Evolutionary conservation across 257 asterid species (phyloP).

Genomic region (Solanum chilense): DNA sequence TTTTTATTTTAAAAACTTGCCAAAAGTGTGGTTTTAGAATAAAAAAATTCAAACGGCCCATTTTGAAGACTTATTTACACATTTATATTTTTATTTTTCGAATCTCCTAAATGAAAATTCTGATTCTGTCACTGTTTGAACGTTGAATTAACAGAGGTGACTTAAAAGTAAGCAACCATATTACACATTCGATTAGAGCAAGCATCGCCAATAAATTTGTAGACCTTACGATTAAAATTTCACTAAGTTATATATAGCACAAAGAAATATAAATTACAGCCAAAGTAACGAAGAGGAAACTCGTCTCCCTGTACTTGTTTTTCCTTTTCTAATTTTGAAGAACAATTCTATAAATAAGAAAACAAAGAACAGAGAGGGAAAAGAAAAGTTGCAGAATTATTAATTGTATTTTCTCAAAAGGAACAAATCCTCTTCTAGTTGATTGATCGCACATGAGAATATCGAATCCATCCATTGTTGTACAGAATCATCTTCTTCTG

Average conservation of each 20-base stretch:
- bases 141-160: too few species aligned
- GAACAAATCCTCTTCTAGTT: constrained; percentile 16
- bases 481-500: constrained; percentile 3
- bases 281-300: neutral
- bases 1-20: too few species aligned
- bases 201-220: neutral
- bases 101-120: too few species aligned
- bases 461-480: constrained; percentile 34
- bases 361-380: neutral
- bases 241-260: neutral
- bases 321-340: neutral
- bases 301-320: neutral
- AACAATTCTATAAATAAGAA: neutral
- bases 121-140: fast-evolving
- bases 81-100: too few species aligned
- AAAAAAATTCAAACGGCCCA: too few species aligned
- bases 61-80: too few species aligned
- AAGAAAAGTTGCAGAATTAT: neutral
- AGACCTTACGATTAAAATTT: neutral
- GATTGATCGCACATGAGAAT: constrained; percentile 32
- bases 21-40: too few species aligned
- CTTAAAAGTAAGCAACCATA: neutral
- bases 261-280: neutral
- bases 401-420: neutral
- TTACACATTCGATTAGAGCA: neutral